phyloP scores from a whole-genome alignment of 108 stramenopile species.

The Nitzschia sp. region DNA sequence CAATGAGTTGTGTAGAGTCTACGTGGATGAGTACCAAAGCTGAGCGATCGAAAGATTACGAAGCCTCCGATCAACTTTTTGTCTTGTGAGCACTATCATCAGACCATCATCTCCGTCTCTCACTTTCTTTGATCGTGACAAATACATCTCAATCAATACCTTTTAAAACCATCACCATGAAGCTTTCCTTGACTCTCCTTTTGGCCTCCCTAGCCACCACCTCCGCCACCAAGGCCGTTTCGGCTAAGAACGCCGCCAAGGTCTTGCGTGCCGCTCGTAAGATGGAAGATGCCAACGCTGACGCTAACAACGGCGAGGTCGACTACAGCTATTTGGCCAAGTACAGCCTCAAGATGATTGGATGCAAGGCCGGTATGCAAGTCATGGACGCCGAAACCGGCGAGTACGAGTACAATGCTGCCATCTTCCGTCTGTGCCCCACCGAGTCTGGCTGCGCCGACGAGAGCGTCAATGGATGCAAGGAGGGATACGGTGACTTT shows the following conservation, averaged over 20 bases:
- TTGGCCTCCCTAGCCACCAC: slow-evolving; percentile 9
- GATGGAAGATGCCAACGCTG: slow-evolving; percentile 19
- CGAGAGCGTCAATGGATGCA: slow-evolving; percentile 18
- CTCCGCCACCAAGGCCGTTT: slow-evolving; percentile 18
- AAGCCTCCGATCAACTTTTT: no score
- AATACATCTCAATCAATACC: no score
- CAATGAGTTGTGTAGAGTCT: no score
- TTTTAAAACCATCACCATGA: slow-evolving; percentile 36
- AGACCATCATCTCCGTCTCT: no score
- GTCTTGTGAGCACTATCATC: no score
- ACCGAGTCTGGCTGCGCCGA: slow-evolving; percentile 11
- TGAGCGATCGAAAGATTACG: no score
- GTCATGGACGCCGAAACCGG: slow-evolving; percentile 21
- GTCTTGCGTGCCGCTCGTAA: slow-evolving; percentile 36
- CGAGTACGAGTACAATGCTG: slow-evolving; percentile 28
- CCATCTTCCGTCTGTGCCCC: slow-evolving; percentile 40
- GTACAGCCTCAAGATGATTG: slow-evolving; percentile 14
- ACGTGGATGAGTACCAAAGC: no score
- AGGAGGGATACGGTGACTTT: slow-evolving; percentile 31
- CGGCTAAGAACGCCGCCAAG: slow-evolving; percentile 28
- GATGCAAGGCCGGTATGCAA: slow-evolving; percentile 21
- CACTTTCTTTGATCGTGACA: no score
- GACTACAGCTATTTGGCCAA: slow-evolving; percentile 14
- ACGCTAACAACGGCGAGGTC: slow-evolving; percentile 6
- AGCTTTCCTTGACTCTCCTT: slow-evolving; percentile 25